Percentiles rank a stretch among this genome's conserved stretches.
These are phyloP conservation scores for Syzygium jambos DNA, from an alignment of 345 rosid genomes.

Conservation along the genomic window DNA sequence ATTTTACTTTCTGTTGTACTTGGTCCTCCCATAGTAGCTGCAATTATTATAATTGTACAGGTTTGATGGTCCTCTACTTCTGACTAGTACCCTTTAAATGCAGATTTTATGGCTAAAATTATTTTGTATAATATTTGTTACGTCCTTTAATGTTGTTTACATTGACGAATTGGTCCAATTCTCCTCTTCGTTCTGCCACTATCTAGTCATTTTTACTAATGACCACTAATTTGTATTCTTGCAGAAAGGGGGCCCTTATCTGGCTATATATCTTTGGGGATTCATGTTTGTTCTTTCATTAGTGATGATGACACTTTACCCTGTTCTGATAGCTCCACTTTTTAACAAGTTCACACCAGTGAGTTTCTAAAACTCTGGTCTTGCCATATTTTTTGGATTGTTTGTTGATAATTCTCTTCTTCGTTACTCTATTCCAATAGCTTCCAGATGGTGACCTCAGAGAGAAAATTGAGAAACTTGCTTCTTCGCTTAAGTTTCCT, in stretches of 20 bases:
- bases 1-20: conserved; percentile 58
- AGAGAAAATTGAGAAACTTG: conserved; percentile 78
- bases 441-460: conserved; percentile 92
- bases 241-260: conserved; percentile 99
- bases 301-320: conserved; percentile 96
- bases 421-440: conserved; percentile 27
- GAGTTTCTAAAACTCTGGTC: conserved; percentile 23
- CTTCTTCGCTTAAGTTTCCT: conserved; percentile 84
- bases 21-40: conserved; percentile 88
- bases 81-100: not conserved
- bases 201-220: not conserved
- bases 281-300: conserved; percentile 92
- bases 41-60: conserved; percentile 81
- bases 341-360: conserved; percentile 97
- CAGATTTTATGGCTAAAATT: not conserved
- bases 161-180: not conserved
- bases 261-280: conserved; percentile 97
- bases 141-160: not conserved
- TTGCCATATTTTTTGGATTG: not conserved
- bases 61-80: conserved; percentile 23
- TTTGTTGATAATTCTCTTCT: conserved; percentile 5
- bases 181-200: not conserved
- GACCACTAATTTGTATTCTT: not conserved
- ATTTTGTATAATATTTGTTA: not conserved
- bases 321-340: conserved; percentile 86